A percentile compares a stretch with the other conserved stretches of the same genome.
phyloP scores from a whole-genome alignment of 768 basidiomycete genomes.

The Mycena metata region DNA sequence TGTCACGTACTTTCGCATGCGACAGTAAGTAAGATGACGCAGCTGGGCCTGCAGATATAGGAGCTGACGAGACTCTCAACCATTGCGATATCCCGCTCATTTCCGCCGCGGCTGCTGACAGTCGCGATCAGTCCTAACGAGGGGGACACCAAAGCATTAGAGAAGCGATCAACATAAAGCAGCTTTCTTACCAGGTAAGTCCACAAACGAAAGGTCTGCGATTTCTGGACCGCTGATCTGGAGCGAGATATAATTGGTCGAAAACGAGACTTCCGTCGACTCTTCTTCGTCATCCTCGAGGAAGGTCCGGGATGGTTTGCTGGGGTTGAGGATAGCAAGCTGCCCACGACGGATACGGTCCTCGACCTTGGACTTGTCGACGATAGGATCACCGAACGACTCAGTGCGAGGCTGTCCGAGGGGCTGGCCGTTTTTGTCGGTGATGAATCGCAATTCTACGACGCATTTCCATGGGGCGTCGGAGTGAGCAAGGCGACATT shows the following conservation, averaged over 20 bases:
- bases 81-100: constrained; percentile 69
- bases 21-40: constrained; percentile 71
- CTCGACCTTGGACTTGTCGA: constrained; percentile 67
- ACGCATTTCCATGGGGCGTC: constrained; percentile 61
- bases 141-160: too few species aligned
- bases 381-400: constrained; percentile 63
- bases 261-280: constrained; percentile 57
- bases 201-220: constrained; percentile 74
- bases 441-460: constrained; percentile 62
- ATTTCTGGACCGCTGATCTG: constrained; percentile 71
- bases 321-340: constrained; percentile 74
- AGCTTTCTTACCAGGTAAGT: constrained; percentile 63
- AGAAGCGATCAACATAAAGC: too few species aligned
- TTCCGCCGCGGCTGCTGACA: constrained; percentile 59
- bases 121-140: constrained; percentile 69
- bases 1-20: constrained; percentile 71
- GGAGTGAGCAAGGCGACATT: constrained; percentile 64
- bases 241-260: constrained; percentile 68
- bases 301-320: constrained; percentile 48
- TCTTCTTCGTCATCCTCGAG: constrained; percentile 53
- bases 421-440: constrained; percentile 53
- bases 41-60: constrained; percentile 74
- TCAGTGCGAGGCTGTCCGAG: constrained; percentile 56
- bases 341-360: constrained; percentile 78
- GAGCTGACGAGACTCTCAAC: constrained; percentile 69